Percentiles rank a stretch among this genome's conserved stretches.
Evolutionary conservation across 202 grass and related monocot genomes (phyloP).

Genomic region (Schoenoplectus triqueter): DNA sequence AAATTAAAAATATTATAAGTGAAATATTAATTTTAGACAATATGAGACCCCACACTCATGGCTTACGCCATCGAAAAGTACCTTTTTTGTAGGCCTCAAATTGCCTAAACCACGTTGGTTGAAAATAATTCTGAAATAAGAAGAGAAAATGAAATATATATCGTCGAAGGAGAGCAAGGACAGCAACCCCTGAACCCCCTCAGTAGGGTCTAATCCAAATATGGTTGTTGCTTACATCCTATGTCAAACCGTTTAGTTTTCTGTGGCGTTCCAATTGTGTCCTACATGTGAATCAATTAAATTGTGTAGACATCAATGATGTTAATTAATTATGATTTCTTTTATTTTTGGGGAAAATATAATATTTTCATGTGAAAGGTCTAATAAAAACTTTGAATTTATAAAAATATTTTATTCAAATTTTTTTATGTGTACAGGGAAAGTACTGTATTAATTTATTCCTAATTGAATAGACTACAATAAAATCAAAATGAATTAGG

Average conservation of each 20-base stretch:
- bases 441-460: too few relatives aligned
- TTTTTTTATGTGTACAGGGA: too few relatives aligned
- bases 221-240: conserved; percentile 27
- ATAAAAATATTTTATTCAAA: too few relatives aligned
- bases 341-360: too few relatives aligned
- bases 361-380: too few relatives aligned
- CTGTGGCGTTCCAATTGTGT: background rate
- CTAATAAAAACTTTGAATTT: background rate
- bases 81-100: background rate
- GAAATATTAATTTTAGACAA: conserved; percentile 5
- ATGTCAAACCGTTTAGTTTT: conserved; percentile 30
- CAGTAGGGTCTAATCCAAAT: conserved; percentile 24
- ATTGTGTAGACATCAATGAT: background rate
- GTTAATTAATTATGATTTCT: background rate
- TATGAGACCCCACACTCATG: conserved; percentile 9
- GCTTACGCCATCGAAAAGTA: conserved; percentile 22
- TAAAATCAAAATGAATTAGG: too few relatives aligned
- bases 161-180: conserved; percentile 22
- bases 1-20: background rate
- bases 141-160: conserved; percentile 32
- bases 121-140: conserved; percentile 17
- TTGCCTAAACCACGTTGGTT: conserved; percentile 27
- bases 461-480: too few relatives aligned
- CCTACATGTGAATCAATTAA: background rate
- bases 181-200: conserved; percentile 34